Conservation (phyloP, 352 stramenopile species). For the Pythium aquatile region DNA sequence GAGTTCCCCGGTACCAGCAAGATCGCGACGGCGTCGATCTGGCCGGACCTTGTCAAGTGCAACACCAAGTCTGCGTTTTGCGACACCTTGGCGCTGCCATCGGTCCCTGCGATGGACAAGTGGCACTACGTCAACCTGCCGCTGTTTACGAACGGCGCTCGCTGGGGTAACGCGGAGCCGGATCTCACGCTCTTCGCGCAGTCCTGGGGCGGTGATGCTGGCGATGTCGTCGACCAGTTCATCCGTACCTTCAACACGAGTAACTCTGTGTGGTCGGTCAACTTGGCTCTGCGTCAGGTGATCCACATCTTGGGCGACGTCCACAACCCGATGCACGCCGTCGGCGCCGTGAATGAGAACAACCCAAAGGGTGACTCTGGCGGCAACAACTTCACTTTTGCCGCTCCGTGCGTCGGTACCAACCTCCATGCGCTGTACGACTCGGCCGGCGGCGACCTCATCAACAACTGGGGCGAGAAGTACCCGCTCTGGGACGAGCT, state of each 20-base stretch:
- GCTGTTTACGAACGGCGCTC: constrained; percentile 50
- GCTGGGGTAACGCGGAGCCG: constrained; percentile 38
- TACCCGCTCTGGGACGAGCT: constrained; percentile 18
- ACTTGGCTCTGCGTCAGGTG: constrained; percentile 64
- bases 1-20: constrained; percentile 34
- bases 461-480: constrained; percentile 50
- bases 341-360: constrained; percentile 40
- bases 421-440: constrained; percentile 77
- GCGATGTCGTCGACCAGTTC: constrained; percentile 44
- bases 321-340: constrained; percentile 61
- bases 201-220: constrained; percentile 47
- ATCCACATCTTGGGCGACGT: constrained; percentile 71
- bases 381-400: constrained; percentile 61
- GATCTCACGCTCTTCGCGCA: constrained; percentile 51
- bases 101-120: constrained; percentile 47
- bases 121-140: constrained; percentile 78
- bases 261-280: constrained; percentile 59
- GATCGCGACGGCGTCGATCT: constrained; percentile 34
- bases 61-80: constrained; percentile 15
- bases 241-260: constrained; percentile 56
- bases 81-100: constrained; percentile 30
- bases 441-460: constrained; percentile 45
- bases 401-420: constrained; percentile 40
- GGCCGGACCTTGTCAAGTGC: constrained; percentile 39
- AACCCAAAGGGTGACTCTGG: constrained; percentile 54